Evolutionary conservation across 2,329 filamentous ascomycete species (phyloP).

Genomic region (Penicillium sp.): DNA sequence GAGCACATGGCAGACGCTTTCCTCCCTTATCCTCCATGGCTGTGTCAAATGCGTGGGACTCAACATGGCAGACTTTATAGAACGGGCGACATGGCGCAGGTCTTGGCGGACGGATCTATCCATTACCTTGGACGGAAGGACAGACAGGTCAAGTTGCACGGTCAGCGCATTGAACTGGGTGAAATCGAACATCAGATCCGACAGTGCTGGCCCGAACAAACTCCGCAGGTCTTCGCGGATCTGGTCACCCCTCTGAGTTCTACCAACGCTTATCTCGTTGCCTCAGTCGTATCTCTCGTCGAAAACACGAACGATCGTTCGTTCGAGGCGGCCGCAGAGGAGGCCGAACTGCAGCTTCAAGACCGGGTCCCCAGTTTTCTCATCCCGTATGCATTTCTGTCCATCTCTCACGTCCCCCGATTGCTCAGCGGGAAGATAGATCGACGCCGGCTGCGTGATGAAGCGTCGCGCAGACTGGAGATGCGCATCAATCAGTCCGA

Average conservation of each 20-base stretch:
- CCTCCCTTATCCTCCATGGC: background rate
- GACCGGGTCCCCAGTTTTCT: too few species aligned
- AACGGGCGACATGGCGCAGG: background rate
- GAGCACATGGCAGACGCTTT: background rate
- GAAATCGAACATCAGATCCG: background rate
- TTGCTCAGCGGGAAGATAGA: too few species aligned
- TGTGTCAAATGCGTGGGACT: background rate
- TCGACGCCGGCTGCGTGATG: too few species aligned
- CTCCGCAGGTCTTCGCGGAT: background rate
- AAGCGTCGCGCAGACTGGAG: too few species aligned
- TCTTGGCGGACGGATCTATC: background rate
- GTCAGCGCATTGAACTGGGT: conserved; percentile 45
- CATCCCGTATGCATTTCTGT: too few species aligned
- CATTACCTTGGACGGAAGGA: background rate
- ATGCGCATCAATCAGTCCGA: too few species aligned
- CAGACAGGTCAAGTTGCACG: conserved; percentile 55
- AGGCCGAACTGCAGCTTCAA: too few species aligned
- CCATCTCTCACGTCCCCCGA: too few species aligned
- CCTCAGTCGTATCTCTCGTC: too few species aligned
- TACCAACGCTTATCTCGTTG: too few species aligned
- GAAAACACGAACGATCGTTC: too few species aligned
- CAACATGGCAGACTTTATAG: background rate
- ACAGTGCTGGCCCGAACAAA: background rate
- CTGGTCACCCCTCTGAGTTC: background rate
- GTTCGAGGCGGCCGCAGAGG: too few species aligned